Base-by-base conservation (phyloP, 2,329 filamentous ascomycete species). In the Ophiostoma sp. region DNA sequence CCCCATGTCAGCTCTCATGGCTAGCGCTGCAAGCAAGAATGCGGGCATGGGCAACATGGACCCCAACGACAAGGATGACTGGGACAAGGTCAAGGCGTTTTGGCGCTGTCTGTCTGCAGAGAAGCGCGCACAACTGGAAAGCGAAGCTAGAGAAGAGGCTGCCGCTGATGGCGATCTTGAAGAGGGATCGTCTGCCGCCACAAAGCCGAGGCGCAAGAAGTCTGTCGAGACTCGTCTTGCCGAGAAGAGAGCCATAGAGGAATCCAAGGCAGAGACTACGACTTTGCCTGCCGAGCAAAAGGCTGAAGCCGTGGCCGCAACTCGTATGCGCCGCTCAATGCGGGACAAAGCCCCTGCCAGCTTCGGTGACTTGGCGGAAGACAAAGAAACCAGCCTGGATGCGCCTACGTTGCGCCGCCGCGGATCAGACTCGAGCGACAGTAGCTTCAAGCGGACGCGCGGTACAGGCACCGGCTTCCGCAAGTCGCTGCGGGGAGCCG, bases 381-480 rank as follows among this genome's bases (percentile, higher is more conserved):
- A 64, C 23, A 70, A 71, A 35, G 35, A 39, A 15, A 48, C 57
- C 1, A 44, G 67, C 17, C n/a, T 74, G 52, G 71, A 75, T 74
- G 76, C 5, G 20, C n/a, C 62, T 13, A 41, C 62, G 8, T 78
- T 87, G 10, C 80, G 81, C 71, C 84, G 89, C 1, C 84, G 81
- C 11, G 83, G 81, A 23, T 91, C 89, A 0, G 87, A 88, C 74
- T 89, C 86, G 36, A 92, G 90, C 75, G 89, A 92, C 64, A 96
- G 91, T 79, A 96, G 92, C 77, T 97, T 97, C 81, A 90, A 87
- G 76, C 89, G 92, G 36, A 79, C 68, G 3, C 73, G 73, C 17
- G 23, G 79, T 57, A 79, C 83, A 62, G 83, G 83, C 0, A 85
- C 87, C 69, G 84, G 82, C 0, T 92, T 96, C 83, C 89, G 89